Evolutionary conservation across 768 basidiomycete genomes (phyloP).

Genomic region (Saitozyma podzolica): DNA sequence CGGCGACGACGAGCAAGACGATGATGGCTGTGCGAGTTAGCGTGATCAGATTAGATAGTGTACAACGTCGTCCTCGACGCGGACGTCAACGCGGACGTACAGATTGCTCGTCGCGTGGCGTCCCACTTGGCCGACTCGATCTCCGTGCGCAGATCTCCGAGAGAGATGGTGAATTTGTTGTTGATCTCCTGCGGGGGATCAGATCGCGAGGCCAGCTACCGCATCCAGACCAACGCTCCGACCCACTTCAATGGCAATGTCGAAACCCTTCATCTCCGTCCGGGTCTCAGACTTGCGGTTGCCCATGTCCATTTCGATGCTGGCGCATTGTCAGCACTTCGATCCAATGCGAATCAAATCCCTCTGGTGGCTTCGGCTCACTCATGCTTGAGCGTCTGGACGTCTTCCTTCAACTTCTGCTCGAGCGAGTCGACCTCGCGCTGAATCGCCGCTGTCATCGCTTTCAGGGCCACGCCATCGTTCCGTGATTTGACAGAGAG

Average conservation of each 20-base stretch:
- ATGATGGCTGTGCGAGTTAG: conserved; percentile 29
- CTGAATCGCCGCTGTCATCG: conserved; percentile 71
- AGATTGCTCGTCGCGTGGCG: conserved; percentile 51
- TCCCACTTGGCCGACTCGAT: conserved; percentile 56
- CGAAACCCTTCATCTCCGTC: conserved; percentile 76
- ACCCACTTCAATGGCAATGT: conserved; percentile 65
- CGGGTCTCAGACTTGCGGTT: conserved; percentile 88
- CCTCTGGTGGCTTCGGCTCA: conserved; percentile 55
- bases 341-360: neutral
- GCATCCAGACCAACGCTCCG: neutral
- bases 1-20: conserved; percentile 45
- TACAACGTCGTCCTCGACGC: neutral
- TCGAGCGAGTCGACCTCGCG: conserved; percentile 82
- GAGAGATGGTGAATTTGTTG: conserved; percentile 55
- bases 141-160: conserved; percentile 55
- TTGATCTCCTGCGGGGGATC: conserved; percentile 53
- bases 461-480: conserved; percentile 77
- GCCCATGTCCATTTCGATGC: conserved; percentile 95
- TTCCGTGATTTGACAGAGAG: conserved; percentile 77
- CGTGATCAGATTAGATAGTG: neutral
- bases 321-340: conserved; percentile 46
- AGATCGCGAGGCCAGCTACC: too few species aligned
- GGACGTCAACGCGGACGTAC: conserved; percentile 20
- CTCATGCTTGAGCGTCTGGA: conserved; percentile 89
- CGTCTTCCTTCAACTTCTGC: conserved; percentile 90